These are phyloP conservation scores for Monilinia polystroma DNA, from an alignment of 2,329 filamentous ascomycete genomes.

Conservation along the genomic window DNA sequence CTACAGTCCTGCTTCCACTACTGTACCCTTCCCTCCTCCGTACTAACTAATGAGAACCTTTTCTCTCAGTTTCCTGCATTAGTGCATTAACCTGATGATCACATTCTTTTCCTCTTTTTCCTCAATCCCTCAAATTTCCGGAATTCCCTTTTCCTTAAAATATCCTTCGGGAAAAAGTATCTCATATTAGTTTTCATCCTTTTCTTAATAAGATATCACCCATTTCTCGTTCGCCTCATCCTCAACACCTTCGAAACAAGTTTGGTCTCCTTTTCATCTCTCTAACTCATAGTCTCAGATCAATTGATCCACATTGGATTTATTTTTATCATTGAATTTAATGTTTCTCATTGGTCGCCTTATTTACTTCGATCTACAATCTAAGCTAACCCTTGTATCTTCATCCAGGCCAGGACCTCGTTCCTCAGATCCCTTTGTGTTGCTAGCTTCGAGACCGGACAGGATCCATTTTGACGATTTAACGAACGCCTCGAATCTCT, in stretches of 20 bases:
- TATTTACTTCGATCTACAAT: slow-evolving; percentile 20
- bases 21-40: background rate
- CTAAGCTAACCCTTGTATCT: slow-evolving; percentile 19
- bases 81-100: too few relatives aligned
- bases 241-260: slow-evolving; percentile 15
- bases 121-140: slow-evolving; percentile 1
- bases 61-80: too few relatives aligned
- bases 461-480: slow-evolving; percentile 23
- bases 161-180: slow-evolving; percentile 10
- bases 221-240: slow-evolving; percentile 3
- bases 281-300: slow-evolving; percentile 9
- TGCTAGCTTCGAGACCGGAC: slow-evolving; percentile 17
- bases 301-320: slow-evolving; percentile 15
- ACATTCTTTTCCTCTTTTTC: too few relatives aligned
- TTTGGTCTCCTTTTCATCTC: slow-evolving; percentile 15
- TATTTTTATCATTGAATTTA: slow-evolving; percentile 9
- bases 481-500: slow-evolving; percentile 27
- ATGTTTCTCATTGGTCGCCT: slow-evolving; percentile 30
- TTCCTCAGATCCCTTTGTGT: slow-evolving; percentile 14
- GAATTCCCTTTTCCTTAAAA: background rate
- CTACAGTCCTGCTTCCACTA: background rate
- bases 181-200: background rate
- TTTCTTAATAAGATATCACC: background rate
- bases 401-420: slow-evolving; percentile 7
- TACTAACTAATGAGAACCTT: too few relatives aligned